Evolutionary conservation across 2,329 filamentous ascomycete genomes (phyloP).

Genomic region (Claviceps maximensis): DNA sequence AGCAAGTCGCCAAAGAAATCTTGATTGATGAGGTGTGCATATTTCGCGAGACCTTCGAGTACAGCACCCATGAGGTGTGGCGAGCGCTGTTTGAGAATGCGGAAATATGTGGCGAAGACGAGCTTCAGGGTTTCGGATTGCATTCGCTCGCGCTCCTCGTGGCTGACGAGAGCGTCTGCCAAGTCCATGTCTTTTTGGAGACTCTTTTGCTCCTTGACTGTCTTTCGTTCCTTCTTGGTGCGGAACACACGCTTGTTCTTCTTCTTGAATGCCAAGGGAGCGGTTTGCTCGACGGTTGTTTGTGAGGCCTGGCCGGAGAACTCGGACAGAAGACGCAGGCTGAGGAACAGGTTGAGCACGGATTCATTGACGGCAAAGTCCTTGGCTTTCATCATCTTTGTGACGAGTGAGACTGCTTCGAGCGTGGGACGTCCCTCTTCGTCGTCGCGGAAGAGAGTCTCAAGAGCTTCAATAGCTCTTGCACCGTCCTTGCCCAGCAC

Average conservation of each 20-base stretch:
- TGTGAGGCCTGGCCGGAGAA: slow-evolving; percentile 74
- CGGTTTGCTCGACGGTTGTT: slow-evolving; percentile 50
- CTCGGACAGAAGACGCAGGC: slow-evolving; percentile 76
- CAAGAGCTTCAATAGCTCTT: slow-evolving; percentile 65
- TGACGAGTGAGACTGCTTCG: slow-evolving; percentile 71
- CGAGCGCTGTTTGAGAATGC: slow-evolving; percentile 72
- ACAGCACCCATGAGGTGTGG: slow-evolving; percentile 92
- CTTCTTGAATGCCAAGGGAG: slow-evolving; percentile 28
- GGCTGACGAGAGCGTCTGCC: slow-evolving; percentile 78
- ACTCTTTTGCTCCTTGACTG: slow-evolving; percentile 70
- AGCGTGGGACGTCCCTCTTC: slow-evolving; percentile 81
- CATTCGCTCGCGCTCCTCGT: slow-evolving; percentile 87
- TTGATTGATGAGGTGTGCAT: slow-evolving; percentile 94
- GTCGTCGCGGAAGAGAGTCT: slow-evolving; percentile 72
- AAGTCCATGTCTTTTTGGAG: slow-evolving; percentile 89
- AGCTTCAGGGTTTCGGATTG: slow-evolving; percentile 93
- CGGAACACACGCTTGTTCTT: slow-evolving; percentile 75
- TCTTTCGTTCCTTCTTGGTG: slow-evolving; percentile 77
- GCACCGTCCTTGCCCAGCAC: slow-evolving; percentile 60
- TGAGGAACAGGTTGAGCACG: slow-evolving; percentile 81
- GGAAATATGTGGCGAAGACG: slow-evolving; percentile 91
- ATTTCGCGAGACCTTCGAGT: slow-evolving; percentile 84
- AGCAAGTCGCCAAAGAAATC: slow-evolving; percentile 96
- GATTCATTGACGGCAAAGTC: slow-evolving; percentile 74
- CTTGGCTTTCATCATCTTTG: slow-evolving; percentile 89